phyloP scores from a whole-genome alignment of 345 rosid genomes.

The Sisymbrium irio region DNA sequence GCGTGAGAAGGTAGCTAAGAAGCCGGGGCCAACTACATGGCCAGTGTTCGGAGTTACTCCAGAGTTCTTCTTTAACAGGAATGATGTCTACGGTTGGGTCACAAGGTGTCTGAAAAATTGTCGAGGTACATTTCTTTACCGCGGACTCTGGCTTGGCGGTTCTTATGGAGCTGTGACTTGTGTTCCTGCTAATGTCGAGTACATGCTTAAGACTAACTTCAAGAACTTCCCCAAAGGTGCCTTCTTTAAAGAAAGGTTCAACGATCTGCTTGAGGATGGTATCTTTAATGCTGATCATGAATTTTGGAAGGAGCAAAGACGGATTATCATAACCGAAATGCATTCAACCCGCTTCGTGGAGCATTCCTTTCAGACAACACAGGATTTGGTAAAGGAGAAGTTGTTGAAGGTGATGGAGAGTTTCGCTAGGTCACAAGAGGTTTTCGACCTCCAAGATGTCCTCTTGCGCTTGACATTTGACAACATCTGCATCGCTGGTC shows the following conservation, averaged over 20 bases:
- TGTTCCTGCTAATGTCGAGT: constrained; percentile 58
- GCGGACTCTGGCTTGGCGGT: constrained; percentile 59
- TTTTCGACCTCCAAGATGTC: constrained; percentile 63
- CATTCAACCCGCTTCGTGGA: constrained; percentile 40
- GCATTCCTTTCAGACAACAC: constrained; percentile 39
- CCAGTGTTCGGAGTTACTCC: constrained; percentile 62
- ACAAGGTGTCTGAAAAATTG: constrained; percentile 44
- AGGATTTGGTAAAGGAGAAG: constrained; percentile 51
- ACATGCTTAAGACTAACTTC: constrained; percentile 64
- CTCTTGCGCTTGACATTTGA: constrained; percentile 63
- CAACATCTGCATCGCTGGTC: constrained; percentile 59
- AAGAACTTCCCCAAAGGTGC: constrained; percentile 69
- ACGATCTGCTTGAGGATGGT: constrained; percentile 69
- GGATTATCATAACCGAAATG: constrained; percentile 53
- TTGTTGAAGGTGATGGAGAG: constrained; percentile 52
- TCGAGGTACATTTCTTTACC: constrained; percentile 49
- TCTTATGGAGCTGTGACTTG: constrained; percentile 51
- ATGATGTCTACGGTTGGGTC: constrained; percentile 42
- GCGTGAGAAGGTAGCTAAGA: constrained; percentile 45
- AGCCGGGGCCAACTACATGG: constrained; percentile 59
- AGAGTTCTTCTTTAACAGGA: constrained; percentile 34
- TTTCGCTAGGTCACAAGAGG: constrained; percentile 17
- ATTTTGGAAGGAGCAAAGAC: constrained; percentile 57
- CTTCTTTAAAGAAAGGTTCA: constrained; percentile 49
- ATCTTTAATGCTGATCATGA: constrained; percentile 67